Conservation (phyloP, 371 early-diverging fungal genomes). For the Thermomucor indicae-seudaticae region DNA sequence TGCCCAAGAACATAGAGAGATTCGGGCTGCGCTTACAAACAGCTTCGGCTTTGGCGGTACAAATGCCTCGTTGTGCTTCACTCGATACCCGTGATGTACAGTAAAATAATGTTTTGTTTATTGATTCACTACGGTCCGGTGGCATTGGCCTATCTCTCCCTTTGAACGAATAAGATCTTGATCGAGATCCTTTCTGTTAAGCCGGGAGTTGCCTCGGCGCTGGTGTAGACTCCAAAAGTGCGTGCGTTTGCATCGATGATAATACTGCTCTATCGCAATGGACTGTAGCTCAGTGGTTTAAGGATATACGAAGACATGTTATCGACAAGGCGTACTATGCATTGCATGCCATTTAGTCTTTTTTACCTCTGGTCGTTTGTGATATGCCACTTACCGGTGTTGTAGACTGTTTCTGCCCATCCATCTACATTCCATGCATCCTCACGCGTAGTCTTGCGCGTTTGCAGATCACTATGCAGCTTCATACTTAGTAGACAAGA, state of each 20-base stretch:
- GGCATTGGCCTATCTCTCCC: too few species aligned
- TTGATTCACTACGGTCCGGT: too few species aligned
- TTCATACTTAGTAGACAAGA: too few species aligned
- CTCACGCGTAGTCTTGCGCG: constrained; percentile 87
- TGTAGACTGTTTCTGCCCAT: constrained; percentile 90
- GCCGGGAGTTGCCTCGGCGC: too few species aligned
- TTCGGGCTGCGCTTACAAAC: constrained; percentile 81
- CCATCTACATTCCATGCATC: constrained; percentile 91
- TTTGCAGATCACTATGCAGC: constrained; percentile 66
- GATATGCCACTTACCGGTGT: constrained; percentile 67
- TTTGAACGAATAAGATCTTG: too few species aligned
- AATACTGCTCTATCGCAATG: constrained; percentile 61
- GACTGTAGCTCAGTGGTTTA: constrained; percentile 75
- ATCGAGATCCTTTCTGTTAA: too few species aligned
- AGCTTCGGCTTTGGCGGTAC: constrained; percentile 98
- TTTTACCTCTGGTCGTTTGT: not conserved
- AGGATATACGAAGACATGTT: constrained; percentile 83
- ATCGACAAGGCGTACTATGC: constrained; percentile 73
- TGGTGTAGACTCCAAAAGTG: too few species aligned
- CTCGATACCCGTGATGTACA: constrained; percentile 32
- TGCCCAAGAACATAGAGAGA: constrained; percentile 50
- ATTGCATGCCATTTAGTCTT: not conserved
- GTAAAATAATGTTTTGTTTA: too few species aligned
- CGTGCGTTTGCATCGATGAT: too few species aligned
- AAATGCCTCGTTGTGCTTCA: constrained; percentile 80